Percentiles rank a stretch among this genome's conserved stretches.
phyloP scores from a whole-genome alignment of 2,329 filamentous ascomycete species.

The Talaromyces sp. region DNA sequence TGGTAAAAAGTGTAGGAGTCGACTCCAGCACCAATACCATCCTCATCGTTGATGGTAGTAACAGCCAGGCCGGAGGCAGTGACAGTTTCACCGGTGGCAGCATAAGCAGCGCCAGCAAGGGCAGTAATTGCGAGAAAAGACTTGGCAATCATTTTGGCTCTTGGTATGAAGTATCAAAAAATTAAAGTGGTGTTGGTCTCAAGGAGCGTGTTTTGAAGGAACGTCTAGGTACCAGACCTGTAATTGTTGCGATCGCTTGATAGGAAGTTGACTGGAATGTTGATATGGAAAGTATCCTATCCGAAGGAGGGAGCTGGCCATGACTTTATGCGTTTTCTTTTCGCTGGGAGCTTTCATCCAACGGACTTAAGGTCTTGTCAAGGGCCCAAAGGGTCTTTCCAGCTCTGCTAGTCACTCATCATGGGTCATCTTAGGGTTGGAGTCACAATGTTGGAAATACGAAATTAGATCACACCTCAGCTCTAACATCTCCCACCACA shows the following conservation, averaged over 20 bases:
- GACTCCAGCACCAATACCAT: constrained; percentile 15
- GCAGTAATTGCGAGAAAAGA: constrained; percentile 2
- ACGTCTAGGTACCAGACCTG: constrained; percentile 16
- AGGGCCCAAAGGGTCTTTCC: not conserved
- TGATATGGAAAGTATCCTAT: not conserved
- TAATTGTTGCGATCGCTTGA: not conserved
- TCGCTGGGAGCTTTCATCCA: not conserved
- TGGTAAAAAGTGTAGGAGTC: constrained; percentile 19
- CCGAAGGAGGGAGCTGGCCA: not conserved
- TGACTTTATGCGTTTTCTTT: not conserved
- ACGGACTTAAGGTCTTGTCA: not conserved
- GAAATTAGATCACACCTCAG: not conserved
- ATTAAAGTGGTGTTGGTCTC: not conserved
- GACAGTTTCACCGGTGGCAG: constrained; percentile 16
- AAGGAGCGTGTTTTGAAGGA: constrained; percentile 8
- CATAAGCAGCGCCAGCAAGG: constrained; percentile 15
- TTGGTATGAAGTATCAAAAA: not conserved
- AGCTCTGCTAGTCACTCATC: not conserved
- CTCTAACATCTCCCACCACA: not conserved
- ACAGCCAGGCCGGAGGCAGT: constrained; percentile 12
- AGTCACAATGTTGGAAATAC: not conserved
- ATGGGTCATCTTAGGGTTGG: not conserved
- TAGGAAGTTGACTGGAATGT: not conserved
- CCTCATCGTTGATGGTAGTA: constrained; percentile 11
- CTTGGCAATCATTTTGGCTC: constrained; percentile 13